Base-by-base conservation (phyloP, 371 early-diverging fungal genomes). In the Mucor mucedo region DNA sequence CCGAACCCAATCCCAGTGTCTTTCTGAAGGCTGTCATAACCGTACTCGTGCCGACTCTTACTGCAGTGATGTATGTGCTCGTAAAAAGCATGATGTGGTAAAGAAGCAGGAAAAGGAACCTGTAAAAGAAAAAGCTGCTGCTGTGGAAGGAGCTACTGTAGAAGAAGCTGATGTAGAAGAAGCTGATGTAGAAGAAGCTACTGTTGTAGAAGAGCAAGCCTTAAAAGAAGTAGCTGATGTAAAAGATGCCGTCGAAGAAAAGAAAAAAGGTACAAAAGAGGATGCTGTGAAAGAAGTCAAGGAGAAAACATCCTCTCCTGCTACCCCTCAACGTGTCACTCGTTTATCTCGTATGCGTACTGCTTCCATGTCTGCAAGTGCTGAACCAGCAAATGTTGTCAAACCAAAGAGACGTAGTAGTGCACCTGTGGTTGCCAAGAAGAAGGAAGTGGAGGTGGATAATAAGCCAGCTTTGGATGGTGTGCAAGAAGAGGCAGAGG, bases 61-160 rank as follows among this genome's bases (percentile, higher is more conserved):
- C 28, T 80, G 80, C 35, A 80, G 80, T 44, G 77, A 80, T 73
- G 69, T 72, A 4, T 80, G 80, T 56, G 80, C 77, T 14, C 55
- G 62, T 49, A 58, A 62, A 47, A 44, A 44, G 44, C 21, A 21
- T 21, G 21, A 21, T 21, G 21, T 21, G 21, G 21, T 21, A 21
- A 21, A 21, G 21, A 21, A 21, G 21, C 21, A 21, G 21, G 21
- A 21, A 21, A 21, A 21, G 21, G 21, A 21, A 8, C 35, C 35
- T 35, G 35, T 1, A 35, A 35, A 35, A 29, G 55, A 63, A n/a
- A 49, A 56, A 13, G 63, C 55, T 41, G 1, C 30, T 5, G 6
- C 2, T 14, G n/a, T 50, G 2, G 14, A 14, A 42, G 13, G 2
- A 6, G n/a, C 2, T 10, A 42, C 9, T 42, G 42, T 11, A 39